Conservation (phyloP, 1,284 basidiomycete genomes). For the Entoloma clypeatum region DNA sequence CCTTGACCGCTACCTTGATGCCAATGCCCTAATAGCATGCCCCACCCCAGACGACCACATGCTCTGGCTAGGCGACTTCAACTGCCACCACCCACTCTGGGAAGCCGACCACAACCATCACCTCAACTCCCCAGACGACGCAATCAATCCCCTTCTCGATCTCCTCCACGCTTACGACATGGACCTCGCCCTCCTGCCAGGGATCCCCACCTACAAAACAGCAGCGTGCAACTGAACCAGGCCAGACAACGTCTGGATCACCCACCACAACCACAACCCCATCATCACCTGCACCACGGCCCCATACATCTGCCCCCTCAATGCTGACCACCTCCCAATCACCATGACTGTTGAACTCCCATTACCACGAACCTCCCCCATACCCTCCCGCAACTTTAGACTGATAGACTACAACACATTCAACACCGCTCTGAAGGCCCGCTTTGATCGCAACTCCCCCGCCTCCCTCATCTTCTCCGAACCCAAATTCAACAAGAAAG, state of each 20-base stretch:
- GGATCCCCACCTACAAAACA: background rate
- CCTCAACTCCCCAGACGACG: constrained; percentile 1
- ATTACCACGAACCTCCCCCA: background rate
- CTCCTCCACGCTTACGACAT: constrained; percentile 5
- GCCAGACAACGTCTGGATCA: constrained; percentile 11
- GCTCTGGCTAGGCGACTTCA: constrained; percentile 46
- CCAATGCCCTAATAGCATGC: too few relatives aligned
- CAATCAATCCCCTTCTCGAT: constrained; percentile 4
- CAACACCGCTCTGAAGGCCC: background rate
- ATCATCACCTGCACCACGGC: constrained; percentile 1
- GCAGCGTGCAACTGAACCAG: constrained; percentile 2
- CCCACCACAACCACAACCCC: background rate
- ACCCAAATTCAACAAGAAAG: constrained; percentile 1
- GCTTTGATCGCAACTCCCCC: background rate
- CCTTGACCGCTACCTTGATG: background rate
- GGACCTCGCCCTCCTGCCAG: constrained; percentile 6
- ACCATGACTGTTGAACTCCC: constrained; percentile 6
- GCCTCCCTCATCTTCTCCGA: background rate
- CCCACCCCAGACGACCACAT: constrained; percentile 2
- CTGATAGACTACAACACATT: background rate
- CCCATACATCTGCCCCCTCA: background rate
- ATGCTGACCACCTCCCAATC: constrained; percentile 10
- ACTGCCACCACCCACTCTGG: constrained; percentile 44
- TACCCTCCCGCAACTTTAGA: constrained; percentile 1
- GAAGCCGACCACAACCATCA: background rate